These are phyloP conservation scores for Monilinia fructigena DNA, from an alignment of 2,329 filamentous ascomycete species.

Conservation along the genomic window DNA sequence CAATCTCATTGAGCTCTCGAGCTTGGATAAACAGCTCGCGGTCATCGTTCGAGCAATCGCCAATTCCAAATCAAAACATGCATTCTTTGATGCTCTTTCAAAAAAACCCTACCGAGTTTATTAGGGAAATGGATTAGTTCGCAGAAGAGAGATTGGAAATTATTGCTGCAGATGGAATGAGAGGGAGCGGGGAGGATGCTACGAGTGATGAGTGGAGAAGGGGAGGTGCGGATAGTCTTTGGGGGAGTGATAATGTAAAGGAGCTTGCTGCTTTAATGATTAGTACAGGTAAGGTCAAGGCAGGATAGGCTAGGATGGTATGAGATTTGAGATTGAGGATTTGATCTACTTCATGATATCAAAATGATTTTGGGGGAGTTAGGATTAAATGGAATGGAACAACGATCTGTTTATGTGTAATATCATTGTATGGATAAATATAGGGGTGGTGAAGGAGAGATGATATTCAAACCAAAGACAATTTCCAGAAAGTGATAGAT, in stretches of 20 bases:
- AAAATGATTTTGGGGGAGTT: constrained; percentile 19
- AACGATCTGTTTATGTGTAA: not conserved
- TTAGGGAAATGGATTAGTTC: constrained; percentile 85
- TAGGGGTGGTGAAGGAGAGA: not conserved
- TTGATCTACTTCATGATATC: constrained; percentile 16
- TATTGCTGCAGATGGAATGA: constrained; percentile 39
- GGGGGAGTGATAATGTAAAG: constrained; percentile 60
- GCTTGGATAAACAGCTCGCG: constrained; percentile 82
- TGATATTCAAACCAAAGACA: not conserved
- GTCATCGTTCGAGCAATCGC: constrained; percentile 78
- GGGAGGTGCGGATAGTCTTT: constrained; percentile 59
- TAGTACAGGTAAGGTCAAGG: constrained; percentile 6
- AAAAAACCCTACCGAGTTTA: constrained; percentile 81
- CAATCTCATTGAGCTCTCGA: constrained; percentile 72
- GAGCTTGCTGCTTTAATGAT: constrained; percentile 64
- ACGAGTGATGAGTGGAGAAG: constrained; percentile 68
- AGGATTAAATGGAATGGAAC: not conserved
- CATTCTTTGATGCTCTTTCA: constrained; percentile 76
- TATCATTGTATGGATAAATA: constrained; percentile 10
- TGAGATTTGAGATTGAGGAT: not conserved
- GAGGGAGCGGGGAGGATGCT: constrained; percentile 57
- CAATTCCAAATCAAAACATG: constrained; percentile 84
- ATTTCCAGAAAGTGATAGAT: not conserved
- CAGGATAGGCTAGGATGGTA: not conserved
- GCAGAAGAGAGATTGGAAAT: constrained; percentile 62